phyloP scores from a whole-genome alignment of 2,329 filamentous ascomycete species.

The Stagonosporopsis chrysanthemi region DNA sequence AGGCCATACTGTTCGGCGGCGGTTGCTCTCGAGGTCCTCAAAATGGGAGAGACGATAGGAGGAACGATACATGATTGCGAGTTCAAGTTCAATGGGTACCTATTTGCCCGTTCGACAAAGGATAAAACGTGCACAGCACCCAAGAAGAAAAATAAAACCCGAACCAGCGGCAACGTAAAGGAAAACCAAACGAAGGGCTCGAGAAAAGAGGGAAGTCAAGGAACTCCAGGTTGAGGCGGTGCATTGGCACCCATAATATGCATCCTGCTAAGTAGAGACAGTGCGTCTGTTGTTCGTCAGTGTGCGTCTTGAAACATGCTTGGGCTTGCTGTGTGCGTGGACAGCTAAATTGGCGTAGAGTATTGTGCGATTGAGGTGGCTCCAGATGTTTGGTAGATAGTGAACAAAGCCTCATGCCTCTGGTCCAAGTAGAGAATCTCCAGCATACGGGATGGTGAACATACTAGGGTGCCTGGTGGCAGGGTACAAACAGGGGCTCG shows the following conservation, averaged over 20 bases:
- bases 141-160: slow-evolving; percentile 4
- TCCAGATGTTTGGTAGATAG: slow-evolving; percentile 8
- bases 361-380: slow-evolving; percentile 1
- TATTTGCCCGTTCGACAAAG: not conserved
- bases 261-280: slow-evolving; percentile 2
- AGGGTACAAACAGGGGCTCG: not conserved
- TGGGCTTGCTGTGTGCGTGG: slow-evolving; percentile 4
- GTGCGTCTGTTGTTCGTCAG: slow-evolving; percentile 2
- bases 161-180: slow-evolving; percentile 12
- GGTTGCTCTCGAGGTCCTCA: slow-evolving; percentile 5
- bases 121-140: slow-evolving; percentile 2
- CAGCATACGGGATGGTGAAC: not conserved
- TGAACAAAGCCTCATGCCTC: slow-evolving; percentile 7
- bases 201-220: slow-evolving; percentile 1
- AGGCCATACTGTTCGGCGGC: slow-evolving; percentile 12
- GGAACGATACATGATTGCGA: slow-evolving; percentile 7
- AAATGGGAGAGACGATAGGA: slow-evolving; percentile 2
- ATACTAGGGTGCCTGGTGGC: slow-evolving; percentile 5
- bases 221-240: slow-evolving; percentile 2
- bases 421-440: not conserved
- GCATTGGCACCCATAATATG: not conserved
- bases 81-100: not conserved
- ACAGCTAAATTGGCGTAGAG: slow-evolving; percentile 8
- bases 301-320: slow-evolving; percentile 8
- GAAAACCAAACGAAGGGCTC: not conserved